Conservation (phyloP, 2,329 filamentous ascomycete genomes). For the Hymenotorrendiella dingleyae region DNA sequence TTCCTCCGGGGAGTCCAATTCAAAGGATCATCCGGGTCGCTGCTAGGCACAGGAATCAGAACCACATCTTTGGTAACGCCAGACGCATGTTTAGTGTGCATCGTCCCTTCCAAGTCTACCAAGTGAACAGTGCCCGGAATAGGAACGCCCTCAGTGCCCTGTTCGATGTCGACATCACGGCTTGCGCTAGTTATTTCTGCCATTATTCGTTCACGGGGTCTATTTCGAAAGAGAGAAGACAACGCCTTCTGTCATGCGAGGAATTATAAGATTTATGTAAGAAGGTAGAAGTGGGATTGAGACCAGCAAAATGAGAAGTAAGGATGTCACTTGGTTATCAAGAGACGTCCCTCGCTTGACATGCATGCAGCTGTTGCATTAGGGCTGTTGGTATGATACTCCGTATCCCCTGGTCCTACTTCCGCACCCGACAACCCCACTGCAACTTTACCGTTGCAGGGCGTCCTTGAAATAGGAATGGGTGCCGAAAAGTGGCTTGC, state of each 20-base stretch:
- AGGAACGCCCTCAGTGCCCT: background rate
- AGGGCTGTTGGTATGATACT: background rate
- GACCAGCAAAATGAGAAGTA: background rate
- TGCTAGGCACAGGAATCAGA: constrained; percentile 29
- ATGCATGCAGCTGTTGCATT: background rate
- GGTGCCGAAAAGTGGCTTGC: too few species aligned
- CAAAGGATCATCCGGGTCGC: constrained; percentile 35
- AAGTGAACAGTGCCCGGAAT: constrained; percentile 26
- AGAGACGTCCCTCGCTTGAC: background rate
- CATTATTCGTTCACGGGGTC: background rate
- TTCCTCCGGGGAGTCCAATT: constrained; percentile 35
- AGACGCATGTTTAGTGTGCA: constrained; percentile 6
- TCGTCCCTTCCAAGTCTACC: constrained; percentile 16
- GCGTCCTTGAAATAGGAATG: too few species aligned
- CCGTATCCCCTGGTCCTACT: too few species aligned
- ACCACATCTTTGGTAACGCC: constrained; percentile 26
- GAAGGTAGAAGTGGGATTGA: background rate
- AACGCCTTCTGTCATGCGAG: background rate
- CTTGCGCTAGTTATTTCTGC: background rate
- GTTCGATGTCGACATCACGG: constrained; percentile 3
- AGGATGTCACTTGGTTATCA: background rate
- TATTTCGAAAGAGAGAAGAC: background rate
- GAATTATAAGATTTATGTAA: background rate
- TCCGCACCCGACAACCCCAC: background rate
- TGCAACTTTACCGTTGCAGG: background rate